Evolutionary conservation across 805 yeast species (phyloP).

Genomic region (Zygosaccharomyces kombuchaensis): DNA sequence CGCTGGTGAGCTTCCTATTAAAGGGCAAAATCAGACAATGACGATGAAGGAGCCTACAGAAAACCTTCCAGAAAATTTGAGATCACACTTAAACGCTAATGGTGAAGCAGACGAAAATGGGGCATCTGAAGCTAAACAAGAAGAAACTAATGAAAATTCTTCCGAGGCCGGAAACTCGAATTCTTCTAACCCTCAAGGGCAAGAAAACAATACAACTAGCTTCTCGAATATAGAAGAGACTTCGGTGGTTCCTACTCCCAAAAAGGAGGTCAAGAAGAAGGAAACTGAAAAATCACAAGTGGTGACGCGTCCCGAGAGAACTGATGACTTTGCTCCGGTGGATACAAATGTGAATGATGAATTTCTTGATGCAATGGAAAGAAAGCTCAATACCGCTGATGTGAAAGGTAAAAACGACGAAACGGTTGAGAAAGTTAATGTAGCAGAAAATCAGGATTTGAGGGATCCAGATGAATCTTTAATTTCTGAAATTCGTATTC

Average conservation of each 20-base stretch:
- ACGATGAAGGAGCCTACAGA: neutral
- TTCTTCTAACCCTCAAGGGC: too few relatives aligned
- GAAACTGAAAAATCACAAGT: neutral
- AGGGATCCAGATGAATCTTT: neutral
- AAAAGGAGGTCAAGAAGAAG: neutral
- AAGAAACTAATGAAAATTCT: too few relatives aligned
- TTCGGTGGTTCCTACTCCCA: neutral
- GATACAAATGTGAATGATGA: slow-evolving; percentile 7
- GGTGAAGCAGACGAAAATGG: too few relatives aligned
- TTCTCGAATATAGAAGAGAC: neutral
- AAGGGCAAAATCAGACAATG: neutral
- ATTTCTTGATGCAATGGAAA: slow-evolving; percentile 7
- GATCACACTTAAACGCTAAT: neutral
- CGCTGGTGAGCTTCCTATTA: neutral
- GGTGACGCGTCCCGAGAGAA: neutral
- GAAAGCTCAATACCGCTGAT: neutral
- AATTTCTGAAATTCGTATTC: slow-evolving; percentile 15
- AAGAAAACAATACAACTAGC: neutral
- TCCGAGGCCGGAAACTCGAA: neutral
- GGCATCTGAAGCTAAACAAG: too few relatives aligned
- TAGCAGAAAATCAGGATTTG: neutral
- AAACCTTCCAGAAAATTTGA: neutral
- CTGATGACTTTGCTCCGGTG: slow-evolving; percentile 11
- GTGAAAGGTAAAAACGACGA: neutral
- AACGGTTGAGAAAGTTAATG: neutral